Conservation (phyloP, 2,329 filamentous ascomycete species). For the Penicillium sumatraense region DNA sequence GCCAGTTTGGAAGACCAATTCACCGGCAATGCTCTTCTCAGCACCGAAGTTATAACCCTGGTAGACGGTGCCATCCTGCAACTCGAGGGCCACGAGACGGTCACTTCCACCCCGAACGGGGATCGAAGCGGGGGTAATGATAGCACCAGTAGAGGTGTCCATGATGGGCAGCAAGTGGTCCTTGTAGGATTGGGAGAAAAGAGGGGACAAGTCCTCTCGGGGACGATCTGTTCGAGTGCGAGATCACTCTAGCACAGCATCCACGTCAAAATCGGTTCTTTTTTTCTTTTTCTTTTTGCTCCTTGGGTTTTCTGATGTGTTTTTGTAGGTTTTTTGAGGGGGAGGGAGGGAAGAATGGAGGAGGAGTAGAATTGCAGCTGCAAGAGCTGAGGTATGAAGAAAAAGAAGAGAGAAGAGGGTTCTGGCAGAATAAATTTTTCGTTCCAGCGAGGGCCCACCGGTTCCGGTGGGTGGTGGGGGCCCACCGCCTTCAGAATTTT, state of each 20-base stretch:
- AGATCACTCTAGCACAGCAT: slow-evolving; percentile 45
- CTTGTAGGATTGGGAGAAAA: slow-evolving; percentile 32
- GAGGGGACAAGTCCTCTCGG: slow-evolving; percentile 42
- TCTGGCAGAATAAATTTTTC: slow-evolving; percentile 27
- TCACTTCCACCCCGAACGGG: slow-evolving; percentile 59
- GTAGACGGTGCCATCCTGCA: slow-evolving; percentile 88
- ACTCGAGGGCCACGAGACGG: slow-evolving; percentile 80
- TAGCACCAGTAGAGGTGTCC: slow-evolving; percentile 36
- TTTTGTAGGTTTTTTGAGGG: not conserved
- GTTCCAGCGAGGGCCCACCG: slow-evolving; percentile 17
- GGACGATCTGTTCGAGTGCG: slow-evolving; percentile 37
- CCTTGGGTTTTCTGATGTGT: not conserved
- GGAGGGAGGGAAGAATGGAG: slow-evolving; percentile 5
- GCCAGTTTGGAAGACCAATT: slow-evolving; percentile 98
- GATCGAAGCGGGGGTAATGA: slow-evolving; percentile 64
- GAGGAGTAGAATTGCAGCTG: slow-evolving; percentile 18
- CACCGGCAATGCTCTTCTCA: slow-evolving; percentile 89
- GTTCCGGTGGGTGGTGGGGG: slow-evolving; percentile 11
- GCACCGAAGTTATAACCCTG: slow-evolving; percentile 97
- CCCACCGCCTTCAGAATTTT: slow-evolving; percentile 24
- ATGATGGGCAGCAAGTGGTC: slow-evolving; percentile 37
- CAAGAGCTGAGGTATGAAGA: slow-evolving; percentile 26
- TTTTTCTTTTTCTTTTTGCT: slow-evolving; percentile 10
- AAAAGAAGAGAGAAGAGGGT: slow-evolving; percentile 15
- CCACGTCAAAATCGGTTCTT: slow-evolving; percentile 21